phyloP scores from a whole-genome alignment of 345 rosid species.

The Trapa incisa region DNA sequence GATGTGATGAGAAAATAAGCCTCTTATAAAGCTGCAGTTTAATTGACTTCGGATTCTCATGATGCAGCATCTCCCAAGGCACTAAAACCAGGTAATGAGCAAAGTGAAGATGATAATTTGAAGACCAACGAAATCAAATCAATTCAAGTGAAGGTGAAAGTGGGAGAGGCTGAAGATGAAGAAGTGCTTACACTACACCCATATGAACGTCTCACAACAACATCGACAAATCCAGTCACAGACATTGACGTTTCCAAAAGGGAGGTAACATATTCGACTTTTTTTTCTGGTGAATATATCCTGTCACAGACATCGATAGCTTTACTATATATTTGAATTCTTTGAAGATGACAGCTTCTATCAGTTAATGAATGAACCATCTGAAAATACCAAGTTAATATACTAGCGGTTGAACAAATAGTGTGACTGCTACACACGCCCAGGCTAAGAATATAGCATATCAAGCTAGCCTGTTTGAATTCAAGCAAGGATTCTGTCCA shows the following conservation, averaged over 20 bases:
- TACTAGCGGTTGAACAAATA: too few relatives aligned
- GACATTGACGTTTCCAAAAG: conserved; percentile 90
- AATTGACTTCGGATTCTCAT: background rate
- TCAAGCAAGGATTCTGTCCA: too few relatives aligned
- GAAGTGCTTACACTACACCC: conserved; percentile 72
- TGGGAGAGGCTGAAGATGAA: conserved; percentile 89
- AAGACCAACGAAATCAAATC: conserved; percentile 62
- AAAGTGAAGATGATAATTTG: conserved; percentile 41
- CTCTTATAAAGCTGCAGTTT: background rate
- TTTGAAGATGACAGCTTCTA: background rate
- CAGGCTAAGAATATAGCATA: too few relatives aligned
- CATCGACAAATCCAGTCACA: conserved; percentile 51
- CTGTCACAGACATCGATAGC: too few relatives aligned
- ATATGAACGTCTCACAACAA: conserved; percentile 64
- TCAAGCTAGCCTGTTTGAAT: too few relatives aligned
- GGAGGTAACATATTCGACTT: conserved; percentile 9
- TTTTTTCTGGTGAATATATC: too few relatives aligned
- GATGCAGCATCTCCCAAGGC: conserved; percentile 10
- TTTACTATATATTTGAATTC: background rate
- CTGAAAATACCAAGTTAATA: background rate
- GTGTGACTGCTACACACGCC: too few relatives aligned
- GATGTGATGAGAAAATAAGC: background rate
- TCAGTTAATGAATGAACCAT: background rate
- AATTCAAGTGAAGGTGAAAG: conserved; percentile 80
- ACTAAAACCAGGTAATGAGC: conserved; percentile 34